A percentile compares a stretch with the other conserved stretches of the same genome.
Conservation (phyloP, 768 basidiomycete genomes). For the Xerocomellus intermedius region DNA sequence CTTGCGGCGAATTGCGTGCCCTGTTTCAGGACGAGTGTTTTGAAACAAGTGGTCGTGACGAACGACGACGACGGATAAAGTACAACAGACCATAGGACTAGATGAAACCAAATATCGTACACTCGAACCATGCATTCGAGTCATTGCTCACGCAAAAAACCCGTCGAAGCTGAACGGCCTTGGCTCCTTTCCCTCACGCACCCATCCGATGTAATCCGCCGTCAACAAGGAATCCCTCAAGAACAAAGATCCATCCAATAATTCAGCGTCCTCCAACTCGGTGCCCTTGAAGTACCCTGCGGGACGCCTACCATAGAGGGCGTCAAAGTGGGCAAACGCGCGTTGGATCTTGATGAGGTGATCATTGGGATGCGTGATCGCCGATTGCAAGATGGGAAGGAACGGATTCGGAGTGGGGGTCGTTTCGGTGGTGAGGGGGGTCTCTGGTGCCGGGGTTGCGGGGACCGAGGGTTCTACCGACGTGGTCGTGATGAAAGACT, state of each 20-base stretch:
- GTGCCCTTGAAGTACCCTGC: constrained; percentile 30
- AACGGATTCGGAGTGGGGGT: constrained; percentile 37
- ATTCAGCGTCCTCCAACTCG: constrained; percentile 30
- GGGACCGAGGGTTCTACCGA: constrained; percentile 17
- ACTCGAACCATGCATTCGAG: background rate
- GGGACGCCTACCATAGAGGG: constrained; percentile 28
- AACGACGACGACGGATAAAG: background rate
- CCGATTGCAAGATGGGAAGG: constrained; percentile 38
- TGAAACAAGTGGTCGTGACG: background rate
- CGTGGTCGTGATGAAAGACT: constrained; percentile 29
- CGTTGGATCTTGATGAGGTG: constrained; percentile 36
- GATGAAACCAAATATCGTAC: background rate
- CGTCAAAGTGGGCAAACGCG: constrained; percentile 33
- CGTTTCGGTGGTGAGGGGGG: constrained; percentile 10
- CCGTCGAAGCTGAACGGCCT: constrained; percentile 29
- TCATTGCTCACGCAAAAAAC: constrained; percentile 15
- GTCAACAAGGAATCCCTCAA: constrained; percentile 31
- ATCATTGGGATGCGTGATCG: constrained; percentile 35
- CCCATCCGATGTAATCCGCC: constrained; percentile 38
- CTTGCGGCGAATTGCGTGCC: background rate
- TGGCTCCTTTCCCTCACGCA: constrained; percentile 34
- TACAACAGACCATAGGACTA: too few species aligned
- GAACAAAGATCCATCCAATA: constrained; percentile 38
- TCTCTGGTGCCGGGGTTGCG: background rate
- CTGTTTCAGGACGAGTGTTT: background rate